phyloP scores from a whole-genome alignment of 768 basidiomycete genomes.

The Collybia nuda region DNA sequence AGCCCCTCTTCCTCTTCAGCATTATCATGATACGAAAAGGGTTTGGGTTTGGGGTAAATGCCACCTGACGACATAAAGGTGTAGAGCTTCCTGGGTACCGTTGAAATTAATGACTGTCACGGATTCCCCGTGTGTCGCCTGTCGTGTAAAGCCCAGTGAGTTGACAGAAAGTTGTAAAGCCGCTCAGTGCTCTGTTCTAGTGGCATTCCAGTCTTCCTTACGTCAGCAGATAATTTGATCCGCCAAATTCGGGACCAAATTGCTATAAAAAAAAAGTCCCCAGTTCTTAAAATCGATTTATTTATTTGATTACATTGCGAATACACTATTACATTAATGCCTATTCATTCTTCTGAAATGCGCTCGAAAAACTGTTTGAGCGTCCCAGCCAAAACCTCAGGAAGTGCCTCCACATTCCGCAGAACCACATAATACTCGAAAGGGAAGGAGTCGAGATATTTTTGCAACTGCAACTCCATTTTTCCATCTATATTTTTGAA shows the following conservation, averaged over 20 bases:
- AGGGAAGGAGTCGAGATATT: constrained; percentile 95
- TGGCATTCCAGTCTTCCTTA: neutral
- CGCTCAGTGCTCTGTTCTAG: neutral
- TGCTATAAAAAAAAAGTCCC: too few species aligned
- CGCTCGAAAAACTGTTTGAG: constrained; percentile 91
- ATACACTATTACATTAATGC: too few species aligned
- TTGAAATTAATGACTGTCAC: too few species aligned
- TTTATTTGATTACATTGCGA: neutral
- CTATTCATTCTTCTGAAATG: constrained; percentile 64
- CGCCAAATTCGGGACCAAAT: neutral
- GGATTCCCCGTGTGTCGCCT: too few species aligned
- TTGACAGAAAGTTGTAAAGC: too few species aligned
- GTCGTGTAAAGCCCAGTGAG: too few species aligned
- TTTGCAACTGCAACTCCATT: constrained; percentile 84
- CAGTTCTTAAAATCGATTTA: too few species aligned
- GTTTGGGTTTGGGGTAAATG: constrained; percentile 6
- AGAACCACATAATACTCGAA: constrained; percentile 98
- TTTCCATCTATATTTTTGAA: constrained; percentile 79
- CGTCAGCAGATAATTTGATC: neutral
- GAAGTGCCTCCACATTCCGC: constrained; percentile 85
- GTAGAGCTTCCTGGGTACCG: too few species aligned
- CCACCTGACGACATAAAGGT: constrained; percentile 2
- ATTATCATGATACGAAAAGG: constrained; percentile 8
- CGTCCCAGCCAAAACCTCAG: constrained; percentile 85
- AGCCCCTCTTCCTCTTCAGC: constrained; percentile 41